Base-by-base conservation (phyloP, 2,329 filamentous ascomycete genomes). In the Bimuria novae-zelandiae region DNA sequence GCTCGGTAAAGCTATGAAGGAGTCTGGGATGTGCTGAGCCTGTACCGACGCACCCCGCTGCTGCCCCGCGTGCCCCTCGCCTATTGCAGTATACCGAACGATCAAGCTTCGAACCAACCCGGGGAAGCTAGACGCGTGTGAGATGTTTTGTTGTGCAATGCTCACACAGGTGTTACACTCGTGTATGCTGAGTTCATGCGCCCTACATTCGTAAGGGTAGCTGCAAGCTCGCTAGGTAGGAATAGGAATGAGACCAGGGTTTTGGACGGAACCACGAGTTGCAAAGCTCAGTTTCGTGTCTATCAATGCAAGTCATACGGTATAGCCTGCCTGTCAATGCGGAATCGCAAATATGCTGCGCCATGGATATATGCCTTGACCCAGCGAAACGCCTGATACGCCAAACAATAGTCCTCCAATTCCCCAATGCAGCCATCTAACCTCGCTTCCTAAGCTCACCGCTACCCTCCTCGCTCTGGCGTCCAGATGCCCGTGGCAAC, bases 371-470 rank as follows among this genome's bases (percentile, higher is more conserved):
- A 49, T 49, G 36, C 46, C 36, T 16, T 30, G 16, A 27, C 22
- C 32, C 40, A 23, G 19, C 11, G 7, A 11, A 53, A 49, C 51
- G 46, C 46, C 46, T 12, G 32, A 19, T 45, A 49, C 51, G 33
- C 51, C 51, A 45, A 29, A 19, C 14, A 11, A 14, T 22, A 32
- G 14, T 21, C 32, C 23, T 32, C 21, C 23, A 16, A 21, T 46
- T 16, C 22, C 27, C 22, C 11, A 2, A 48, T 41, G 41, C 23
- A 46, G 7, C n/a, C n/a, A 7, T 25, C 29, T 37, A 50, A 47
- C 33, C 57, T 49, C 68, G 60, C 60, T 63, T 70, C 52, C 65
- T 65, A 33, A 71, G 53, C 52, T 71, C 68, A 17, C 56, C 35
- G 16, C 55, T 25, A 22, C 47, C 60, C n/a, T 35, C 57, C 16